Conservation (phyloP, 1,284 basidiomycete genomes). For the Veloporphyrellus conicus region DNA sequence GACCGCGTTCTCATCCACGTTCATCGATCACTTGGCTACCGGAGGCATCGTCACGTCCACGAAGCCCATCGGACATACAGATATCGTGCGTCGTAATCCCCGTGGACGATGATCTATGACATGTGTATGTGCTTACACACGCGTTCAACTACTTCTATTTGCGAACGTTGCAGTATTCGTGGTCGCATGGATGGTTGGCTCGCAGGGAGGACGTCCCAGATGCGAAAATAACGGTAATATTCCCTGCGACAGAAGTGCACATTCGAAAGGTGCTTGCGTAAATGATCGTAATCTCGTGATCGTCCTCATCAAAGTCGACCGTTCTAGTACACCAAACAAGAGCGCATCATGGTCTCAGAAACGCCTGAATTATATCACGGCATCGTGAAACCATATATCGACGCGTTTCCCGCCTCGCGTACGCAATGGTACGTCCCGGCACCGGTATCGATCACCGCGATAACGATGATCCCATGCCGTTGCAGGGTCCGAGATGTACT, state of each 20-base stretch:
- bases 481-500: constrained; percentile 86
- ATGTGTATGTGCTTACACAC: too few relatives aligned
- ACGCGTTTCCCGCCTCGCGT: constrained; percentile 64
- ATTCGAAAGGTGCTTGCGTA: constrained; percentile 56
- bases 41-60: constrained; percentile 30
- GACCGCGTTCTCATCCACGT: constrained; percentile 44
- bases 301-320: neutral
- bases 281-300: neutral
- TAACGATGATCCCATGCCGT: neutral
- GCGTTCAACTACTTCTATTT: too few relatives aligned
- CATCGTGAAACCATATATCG: constrained; percentile 77
- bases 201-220: constrained; percentile 36
- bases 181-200: constrained; percentile 42
- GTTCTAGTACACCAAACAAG: constrained; percentile 74
- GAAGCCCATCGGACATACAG: constrained; percentile 41
- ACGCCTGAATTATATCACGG: constrained; percentile 70
- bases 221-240: constrained; percentile 69
- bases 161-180: constrained; percentile 35
- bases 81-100: constrained; percentile 39
- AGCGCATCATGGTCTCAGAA: constrained; percentile 70
- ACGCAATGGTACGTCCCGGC: constrained; percentile 68
- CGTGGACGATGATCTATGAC: too few relatives aligned
- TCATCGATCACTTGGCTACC: constrained; percentile 21
- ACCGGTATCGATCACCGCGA: neutral
- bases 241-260: constrained; percentile 79